These are phyloP conservation scores for Aspergillus fijiensis DNA, from an alignment of 2,329 filamentous ascomycete genomes.

Conservation along the genomic window DNA sequence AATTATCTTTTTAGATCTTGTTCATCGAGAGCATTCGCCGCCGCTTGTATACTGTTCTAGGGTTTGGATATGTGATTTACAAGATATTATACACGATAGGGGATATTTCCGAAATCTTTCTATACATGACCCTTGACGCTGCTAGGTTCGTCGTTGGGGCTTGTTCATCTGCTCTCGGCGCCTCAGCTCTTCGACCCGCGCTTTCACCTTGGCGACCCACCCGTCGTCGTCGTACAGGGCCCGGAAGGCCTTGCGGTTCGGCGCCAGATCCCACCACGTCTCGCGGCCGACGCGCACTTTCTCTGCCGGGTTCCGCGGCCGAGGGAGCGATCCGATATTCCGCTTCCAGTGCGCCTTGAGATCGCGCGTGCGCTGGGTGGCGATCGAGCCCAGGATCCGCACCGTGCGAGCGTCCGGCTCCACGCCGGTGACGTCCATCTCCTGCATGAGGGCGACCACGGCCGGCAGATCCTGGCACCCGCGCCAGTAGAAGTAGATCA, in stretches of 20 bases:
- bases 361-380: slow-evolving; percentile 26
- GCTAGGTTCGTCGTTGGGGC: neutral
- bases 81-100: neutral
- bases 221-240: slow-evolving; percentile 29
- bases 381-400: slow-evolving; percentile 32
- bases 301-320: neutral
- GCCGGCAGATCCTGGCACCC: slow-evolving; percentile 42
- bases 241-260: slow-evolving; percentile 30
- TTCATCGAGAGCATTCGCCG: neutral
- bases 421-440: slow-evolving; percentile 47
- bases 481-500: slow-evolving; percentile 45
- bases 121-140: neutral
- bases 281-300: slow-evolving; percentile 9
- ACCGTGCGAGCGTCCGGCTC: slow-evolving; percentile 37
- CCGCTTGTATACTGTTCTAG: neutral
- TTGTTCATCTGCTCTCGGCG: neutral
- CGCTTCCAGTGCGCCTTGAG: slow-evolving; percentile 17
- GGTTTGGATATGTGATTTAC: neutral
- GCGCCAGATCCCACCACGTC: slow-evolving; percentile 35
- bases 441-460: slow-evolving; percentile 40
- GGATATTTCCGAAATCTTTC: neutral
- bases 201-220: slow-evolving; percentile 26
- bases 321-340: neutral
- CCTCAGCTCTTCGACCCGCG: slow-evolving; percentile 12
- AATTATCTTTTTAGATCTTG: neutral